A percentile compares a stretch with the other conserved stretches of the same genome.
Conservation (phyloP, 2,329 filamentous ascomycete species). For the Claviceps purpurea region DNA sequence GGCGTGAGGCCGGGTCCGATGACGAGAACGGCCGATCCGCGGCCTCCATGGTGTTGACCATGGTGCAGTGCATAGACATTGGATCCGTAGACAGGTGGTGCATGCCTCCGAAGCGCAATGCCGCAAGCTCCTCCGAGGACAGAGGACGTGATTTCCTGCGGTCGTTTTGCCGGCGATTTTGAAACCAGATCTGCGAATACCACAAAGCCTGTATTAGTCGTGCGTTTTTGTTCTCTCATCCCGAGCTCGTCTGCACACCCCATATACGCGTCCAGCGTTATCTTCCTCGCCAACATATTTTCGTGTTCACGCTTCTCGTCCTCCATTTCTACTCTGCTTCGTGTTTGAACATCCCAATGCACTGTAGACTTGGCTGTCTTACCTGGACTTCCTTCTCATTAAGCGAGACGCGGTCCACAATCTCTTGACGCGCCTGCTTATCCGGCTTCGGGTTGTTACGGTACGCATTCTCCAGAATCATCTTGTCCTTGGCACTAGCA, state of each 20-base stretch:
- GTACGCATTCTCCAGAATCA: slow-evolving; percentile 77
- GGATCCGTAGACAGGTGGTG: slow-evolving; percentile 36
- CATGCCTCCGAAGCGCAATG: slow-evolving; percentile 41
- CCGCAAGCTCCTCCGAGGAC: slow-evolving; percentile 60
- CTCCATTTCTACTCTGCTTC: not conserved
- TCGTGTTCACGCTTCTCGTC: not conserved
- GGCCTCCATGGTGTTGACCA: slow-evolving; percentile 10
- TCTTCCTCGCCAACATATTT: not conserved
- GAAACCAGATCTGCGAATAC: slow-evolving; percentile 76
- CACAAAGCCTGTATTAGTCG: not conserved
- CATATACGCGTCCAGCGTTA: not conserved
- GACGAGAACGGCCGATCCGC: slow-evolving; percentile 14
- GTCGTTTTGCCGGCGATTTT: slow-evolving; percentile 87
- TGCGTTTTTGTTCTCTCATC: not conserved
- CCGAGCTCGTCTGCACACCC: not conserved
- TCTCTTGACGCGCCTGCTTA: slow-evolving; percentile 71
- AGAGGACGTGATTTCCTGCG: slow-evolving; percentile 77
- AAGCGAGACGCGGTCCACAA: slow-evolving; percentile 73
- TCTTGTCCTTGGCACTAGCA: slow-evolving; percentile 71
- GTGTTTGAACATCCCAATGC: not conserved
- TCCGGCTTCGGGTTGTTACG: slow-evolving; percentile 78
- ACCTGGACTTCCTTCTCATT: slow-evolving; percentile 97
- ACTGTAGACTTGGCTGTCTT: slow-evolving; percentile 19
- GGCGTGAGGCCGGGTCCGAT: slow-evolving; percentile 16
- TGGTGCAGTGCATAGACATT: slow-evolving; percentile 15